Evolutionary conservation across 371 early-diverging fungal species (phyloP).

Genomic region (Lichtheimia corymbifera): DNA sequence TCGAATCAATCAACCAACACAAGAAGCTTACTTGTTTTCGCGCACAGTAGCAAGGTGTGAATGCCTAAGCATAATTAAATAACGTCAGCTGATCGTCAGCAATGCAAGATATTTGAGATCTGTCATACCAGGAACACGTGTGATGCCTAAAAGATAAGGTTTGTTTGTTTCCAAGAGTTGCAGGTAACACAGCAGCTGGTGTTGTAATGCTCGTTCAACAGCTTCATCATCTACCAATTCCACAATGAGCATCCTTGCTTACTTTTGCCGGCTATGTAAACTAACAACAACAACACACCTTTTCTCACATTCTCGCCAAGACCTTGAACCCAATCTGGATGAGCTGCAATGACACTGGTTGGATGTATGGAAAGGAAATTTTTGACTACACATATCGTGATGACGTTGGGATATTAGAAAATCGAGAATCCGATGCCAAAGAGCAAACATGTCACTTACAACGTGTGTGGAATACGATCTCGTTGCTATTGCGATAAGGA

Average conservation of each 20-base stretch:
- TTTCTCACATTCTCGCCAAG: constrained; percentile 33
- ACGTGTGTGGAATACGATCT: constrained; percentile 56
- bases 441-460: constrained; percentile 18
- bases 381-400: constrained; percentile 21
- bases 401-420: no score
- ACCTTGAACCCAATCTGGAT: constrained; percentile 66
- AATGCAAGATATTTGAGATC: background rate
- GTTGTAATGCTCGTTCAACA: constrained; percentile 39
- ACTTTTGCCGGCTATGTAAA: background rate
- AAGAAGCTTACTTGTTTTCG: constrained; percentile 36
- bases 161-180: constrained; percentile 68
- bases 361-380: constrained; percentile 65
- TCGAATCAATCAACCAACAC: background rate
- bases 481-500: constrained; percentile 52
- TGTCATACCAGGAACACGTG: constrained; percentile 52
- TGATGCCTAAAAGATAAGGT: constrained; percentile 65
- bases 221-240: constrained; percentile 34
- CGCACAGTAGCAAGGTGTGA: constrained; percentile 39
- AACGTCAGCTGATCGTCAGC: background rate
- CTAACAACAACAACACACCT: constrained; percentile 22
- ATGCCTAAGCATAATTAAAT: no score
- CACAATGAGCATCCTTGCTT: background rate
- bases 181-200: constrained; percentile 61
- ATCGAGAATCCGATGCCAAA: background rate
- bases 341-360: constrained; percentile 54